phyloP scores from a whole-genome alignment of 805 yeast genomes.

The Candida pini region DNA sequence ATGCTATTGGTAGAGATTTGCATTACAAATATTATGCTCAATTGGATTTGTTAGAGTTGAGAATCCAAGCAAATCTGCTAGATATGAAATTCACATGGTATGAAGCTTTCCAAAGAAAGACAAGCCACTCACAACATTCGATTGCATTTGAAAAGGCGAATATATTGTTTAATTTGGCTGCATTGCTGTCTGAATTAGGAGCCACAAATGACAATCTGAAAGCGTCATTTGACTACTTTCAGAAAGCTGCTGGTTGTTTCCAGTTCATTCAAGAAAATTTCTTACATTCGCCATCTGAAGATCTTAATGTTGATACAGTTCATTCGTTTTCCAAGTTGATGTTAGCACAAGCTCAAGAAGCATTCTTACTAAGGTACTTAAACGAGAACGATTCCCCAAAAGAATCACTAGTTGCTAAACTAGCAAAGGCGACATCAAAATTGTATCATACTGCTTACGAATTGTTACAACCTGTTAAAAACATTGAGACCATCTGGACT shows the following conservation, averaged over 20 bases:
- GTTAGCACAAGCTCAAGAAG: conserved; percentile 87
- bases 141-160: conserved; percentile 88
- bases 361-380: conserved; percentile 61
- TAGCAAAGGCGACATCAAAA: conserved; percentile 57
- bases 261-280: conserved; percentile 72
- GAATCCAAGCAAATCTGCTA: conserved; percentile 57
- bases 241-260: conserved; percentile 75
- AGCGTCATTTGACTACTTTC: conserved; percentile 52
- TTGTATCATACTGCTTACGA: conserved; percentile 50
- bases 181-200: conserved; percentile 51
- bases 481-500: conserved; percentile 40
- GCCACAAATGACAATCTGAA: conserved; percentile 43
- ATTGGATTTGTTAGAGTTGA: conserved; percentile 69
- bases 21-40: conserved; percentile 73
- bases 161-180: conserved; percentile 71
- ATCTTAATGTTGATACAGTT: conserved; percentile 64
- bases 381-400: conserved; percentile 40
- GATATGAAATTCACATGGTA: conserved; percentile 69
- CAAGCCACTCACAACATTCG: conserved; percentile 63
- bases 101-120: conserved; percentile 55
- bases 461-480: conserved; percentile 32
- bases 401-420: conserved; percentile 66
- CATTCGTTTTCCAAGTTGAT: conserved; percentile 57
- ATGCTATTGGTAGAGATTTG: conserved; percentile 39
- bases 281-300: conserved; percentile 82